These are phyloP conservation scores for Fusarium chuoi DNA, from an alignment of 2,329 filamentous ascomycete species.

Conservation along the genomic window DNA sequence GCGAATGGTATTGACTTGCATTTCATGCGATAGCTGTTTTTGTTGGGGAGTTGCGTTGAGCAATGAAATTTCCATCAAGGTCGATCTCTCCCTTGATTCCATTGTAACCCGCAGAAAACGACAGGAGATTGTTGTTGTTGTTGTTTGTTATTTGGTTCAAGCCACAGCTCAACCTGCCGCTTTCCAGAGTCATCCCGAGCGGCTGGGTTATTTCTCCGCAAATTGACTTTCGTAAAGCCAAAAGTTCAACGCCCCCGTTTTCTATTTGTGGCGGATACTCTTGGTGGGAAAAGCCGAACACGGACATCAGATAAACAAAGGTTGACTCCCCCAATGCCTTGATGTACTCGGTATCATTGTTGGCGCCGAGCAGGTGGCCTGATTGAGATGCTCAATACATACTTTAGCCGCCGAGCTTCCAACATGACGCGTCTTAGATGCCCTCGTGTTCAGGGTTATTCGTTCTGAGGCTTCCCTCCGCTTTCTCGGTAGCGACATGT, in stretches of 20 bases:
- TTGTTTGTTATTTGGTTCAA: neutral
- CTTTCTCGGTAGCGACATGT: neutral
- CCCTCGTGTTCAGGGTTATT: fast-evolving
- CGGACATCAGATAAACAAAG: neutral
- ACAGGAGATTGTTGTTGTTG: neutral
- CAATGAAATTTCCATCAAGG: neutral
- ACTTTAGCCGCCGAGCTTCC: neutral
- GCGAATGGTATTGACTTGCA: neutral
- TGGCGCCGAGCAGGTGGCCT: neutral
- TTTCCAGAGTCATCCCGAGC: neutral
- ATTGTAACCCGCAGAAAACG: fast-evolving
- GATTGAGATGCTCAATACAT: neutral
- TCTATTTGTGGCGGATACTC: neutral
- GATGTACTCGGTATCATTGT: neutral
- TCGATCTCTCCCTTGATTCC: neutral
- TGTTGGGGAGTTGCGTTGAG: too few species aligned
- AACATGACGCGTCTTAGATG: neutral
- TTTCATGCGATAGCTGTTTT: neutral
- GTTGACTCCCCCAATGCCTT: neutral
- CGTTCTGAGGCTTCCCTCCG: neutral
- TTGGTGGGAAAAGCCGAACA: neutral
- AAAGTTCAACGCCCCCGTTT: neutral
- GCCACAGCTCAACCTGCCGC: too few species aligned
- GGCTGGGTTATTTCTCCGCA: neutral
- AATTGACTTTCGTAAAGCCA: neutral